These are phyloP conservation scores for Leccinum longicurvipes DNA, from an alignment of 768 basidiomycete genomes.

Conservation along the genomic window DNA sequence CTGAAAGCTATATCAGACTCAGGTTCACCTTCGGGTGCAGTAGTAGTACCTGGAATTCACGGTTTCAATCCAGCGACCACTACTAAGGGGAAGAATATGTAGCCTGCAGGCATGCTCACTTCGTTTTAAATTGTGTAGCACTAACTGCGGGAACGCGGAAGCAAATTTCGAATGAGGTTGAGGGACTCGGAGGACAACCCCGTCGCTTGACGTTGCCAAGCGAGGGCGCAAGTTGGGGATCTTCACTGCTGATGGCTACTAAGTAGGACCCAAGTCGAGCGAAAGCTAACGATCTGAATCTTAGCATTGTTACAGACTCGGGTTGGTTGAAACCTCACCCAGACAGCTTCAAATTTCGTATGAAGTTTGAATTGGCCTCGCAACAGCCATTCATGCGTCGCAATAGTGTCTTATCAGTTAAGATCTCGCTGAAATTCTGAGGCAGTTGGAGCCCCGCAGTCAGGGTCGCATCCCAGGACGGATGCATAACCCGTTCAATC, in stretches of 20 bases:
- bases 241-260: not conserved
- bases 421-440: not conserved
- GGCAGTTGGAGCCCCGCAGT: not conserved
- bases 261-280: not conserved
- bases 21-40: too few relatives aligned
- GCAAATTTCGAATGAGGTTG: not conserved
- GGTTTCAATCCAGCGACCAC: not conserved
- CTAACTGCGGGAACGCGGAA: not conserved
- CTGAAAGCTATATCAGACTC: too few relatives aligned
- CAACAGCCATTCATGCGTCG: not conserved
- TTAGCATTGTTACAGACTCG: not conserved
- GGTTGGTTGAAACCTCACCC: too few relatives aligned
- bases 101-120: not conserved
- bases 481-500: not conserved
- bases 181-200: not conserved
- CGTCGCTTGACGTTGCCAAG: not conserved
- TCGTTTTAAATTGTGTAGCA: not conserved
- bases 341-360: not conserved
- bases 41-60: too few relatives aligned
- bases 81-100: not conserved
- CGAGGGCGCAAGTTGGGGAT: not conserved
- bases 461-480: not conserved
- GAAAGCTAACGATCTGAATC: too few relatives aligned
- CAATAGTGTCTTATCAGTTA: not conserved
- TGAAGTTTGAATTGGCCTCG: not conserved